Percentiles rank a stretch among this genome's conserved stretches.
Evolutionary conservation across 768 basidiomycete species (phyloP).

Genomic region (Amanita phalloides): DNA sequence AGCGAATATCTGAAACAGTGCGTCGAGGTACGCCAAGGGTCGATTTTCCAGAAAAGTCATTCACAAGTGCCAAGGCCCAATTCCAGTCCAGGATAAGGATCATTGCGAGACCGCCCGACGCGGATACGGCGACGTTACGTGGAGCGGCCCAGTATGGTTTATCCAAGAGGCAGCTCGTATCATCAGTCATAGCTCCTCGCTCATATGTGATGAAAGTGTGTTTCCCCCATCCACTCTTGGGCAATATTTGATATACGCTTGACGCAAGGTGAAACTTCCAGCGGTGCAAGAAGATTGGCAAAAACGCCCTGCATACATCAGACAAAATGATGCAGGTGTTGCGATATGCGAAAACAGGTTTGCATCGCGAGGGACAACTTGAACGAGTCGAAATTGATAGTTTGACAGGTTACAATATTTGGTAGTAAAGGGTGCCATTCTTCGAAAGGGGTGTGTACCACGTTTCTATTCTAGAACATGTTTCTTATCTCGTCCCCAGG

Average conservation of each 20-base stretch:
- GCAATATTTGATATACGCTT: neutral
- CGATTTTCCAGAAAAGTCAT: conserved; percentile 5
- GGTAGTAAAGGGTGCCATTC: conserved; percentile 77
- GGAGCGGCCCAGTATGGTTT: conserved; percentile 87
- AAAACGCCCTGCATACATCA: conserved; percentile 81
- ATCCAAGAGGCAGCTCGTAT: conserved; percentile 64
- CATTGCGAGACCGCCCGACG: conserved; percentile 76
- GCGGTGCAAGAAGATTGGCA: conserved; percentile 78
- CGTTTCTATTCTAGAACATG: conserved; percentile 10
- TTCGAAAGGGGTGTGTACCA: conserved; percentile 65
- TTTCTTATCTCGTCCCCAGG: conserved; percentile 25
- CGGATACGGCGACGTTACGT: conserved; percentile 80
- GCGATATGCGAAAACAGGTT: conserved; percentile 81
- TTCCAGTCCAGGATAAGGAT: conserved; percentile 58
- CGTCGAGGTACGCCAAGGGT: conserved; percentile 46
- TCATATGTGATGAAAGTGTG: conserved; percentile 81
- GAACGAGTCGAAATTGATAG: conserved; percentile 16
- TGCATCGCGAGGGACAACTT: conserved; percentile 13
- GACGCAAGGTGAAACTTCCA: conserved; percentile 68
- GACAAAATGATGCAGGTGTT: conserved; percentile 62
- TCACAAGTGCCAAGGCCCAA: conserved; percentile 34
- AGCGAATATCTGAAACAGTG: conserved; percentile 77
- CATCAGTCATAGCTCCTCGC: conserved; percentile 71
- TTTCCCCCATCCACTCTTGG: neutral
- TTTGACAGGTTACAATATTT: conserved; percentile 67